Base-by-base conservation (phyloP, 2,329 filamentous ascomycete genomes). In the Penicillium thymicola region DNA sequence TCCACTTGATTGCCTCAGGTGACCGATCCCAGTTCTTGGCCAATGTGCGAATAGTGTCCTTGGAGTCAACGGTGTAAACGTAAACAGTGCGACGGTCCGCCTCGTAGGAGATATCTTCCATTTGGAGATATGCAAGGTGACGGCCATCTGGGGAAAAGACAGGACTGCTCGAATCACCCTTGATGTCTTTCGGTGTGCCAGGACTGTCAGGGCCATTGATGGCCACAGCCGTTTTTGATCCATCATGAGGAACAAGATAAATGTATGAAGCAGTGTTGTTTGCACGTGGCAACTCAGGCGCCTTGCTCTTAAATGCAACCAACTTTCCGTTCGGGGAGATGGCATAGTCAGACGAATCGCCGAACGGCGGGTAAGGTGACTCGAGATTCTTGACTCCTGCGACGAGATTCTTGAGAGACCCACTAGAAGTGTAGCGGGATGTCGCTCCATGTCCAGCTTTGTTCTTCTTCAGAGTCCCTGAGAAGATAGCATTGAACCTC, bases 211-310 rank as follows among this genome's bases (percentile, higher is more conserved):
- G 70, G 57, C 25, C 80, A 76, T 59, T 85, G 72, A 69, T 80
- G 68, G 52, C 72, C 21, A 65, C 43, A 3, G 72, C 62, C 50
- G 85, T 80, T 5, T 79, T 73, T 67, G 88, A 92, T 4, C 80
- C 83, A 48, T 79, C 77, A 32, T 92, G 76, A 0, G 86, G 82
- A 4, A 89, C 82, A 45, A 87, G 84, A 73, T 94, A 96, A 32
- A 95, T 82, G 67, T 94, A 89, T 0, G 88, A 88, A 67, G 92
- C 93, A 6, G 91, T 96, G 71, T 89, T 85, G 55, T 89, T 82
- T 38, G 74, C 71, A 34, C 70, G 66, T 9, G 75, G 74, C 23
- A 76, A 55, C 34, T 78, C 73, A 10, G 75, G 71, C 0, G 75
- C 75, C 61, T 77, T 77, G 66, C 73, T 76, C 65, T 75, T 70